These are phyloP conservation scores for Fraxinus pennsylvanica DNA, from an alignment of 257 asterid genomes.

Conservation along the genomic window DNA sequence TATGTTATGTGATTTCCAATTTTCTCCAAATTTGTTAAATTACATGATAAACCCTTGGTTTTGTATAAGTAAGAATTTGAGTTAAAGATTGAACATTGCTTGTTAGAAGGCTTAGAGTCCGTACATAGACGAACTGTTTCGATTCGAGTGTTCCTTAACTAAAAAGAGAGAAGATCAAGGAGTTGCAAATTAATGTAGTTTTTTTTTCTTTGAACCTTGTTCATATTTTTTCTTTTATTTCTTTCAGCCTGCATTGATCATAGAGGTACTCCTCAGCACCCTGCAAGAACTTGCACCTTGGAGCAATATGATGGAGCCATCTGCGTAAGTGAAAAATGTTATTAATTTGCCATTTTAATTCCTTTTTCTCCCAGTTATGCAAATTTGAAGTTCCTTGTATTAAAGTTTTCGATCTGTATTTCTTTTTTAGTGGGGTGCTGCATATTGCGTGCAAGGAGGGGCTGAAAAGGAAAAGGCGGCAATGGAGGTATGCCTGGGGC, in stretches of 20 bases:
- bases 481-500: constrained; percentile 55
- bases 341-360: not conserved
- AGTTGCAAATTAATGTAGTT: not conserved
- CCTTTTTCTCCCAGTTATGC: constrained; percentile 6
- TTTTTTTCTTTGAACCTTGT: not conserved
- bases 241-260: constrained; percentile 91
- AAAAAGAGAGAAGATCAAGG: not conserved
- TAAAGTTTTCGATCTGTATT: not conserved
- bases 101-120: not conserved
- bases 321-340: constrained; percentile 56
- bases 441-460: constrained; percentile 81
- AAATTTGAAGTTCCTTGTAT: not conserved
- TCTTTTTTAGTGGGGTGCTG: constrained; percentile 86
- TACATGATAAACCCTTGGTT: constrained; percentile 1
- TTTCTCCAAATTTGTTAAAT: not conserved
- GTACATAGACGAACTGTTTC: not conserved
- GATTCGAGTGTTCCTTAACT: not conserved
- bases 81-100: not conserved
- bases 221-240: not conserved
- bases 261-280: constrained; percentile 90
- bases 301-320: constrained; percentile 63
- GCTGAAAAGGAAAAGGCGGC: constrained; percentile 74
- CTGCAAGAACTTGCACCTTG: constrained; percentile 98
- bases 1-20: not conserved
- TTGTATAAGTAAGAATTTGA: not conserved